Conservation (phyloP, 2,329 filamentous ascomycete species). For the Calonectria pseudoreteaudii region DNA sequence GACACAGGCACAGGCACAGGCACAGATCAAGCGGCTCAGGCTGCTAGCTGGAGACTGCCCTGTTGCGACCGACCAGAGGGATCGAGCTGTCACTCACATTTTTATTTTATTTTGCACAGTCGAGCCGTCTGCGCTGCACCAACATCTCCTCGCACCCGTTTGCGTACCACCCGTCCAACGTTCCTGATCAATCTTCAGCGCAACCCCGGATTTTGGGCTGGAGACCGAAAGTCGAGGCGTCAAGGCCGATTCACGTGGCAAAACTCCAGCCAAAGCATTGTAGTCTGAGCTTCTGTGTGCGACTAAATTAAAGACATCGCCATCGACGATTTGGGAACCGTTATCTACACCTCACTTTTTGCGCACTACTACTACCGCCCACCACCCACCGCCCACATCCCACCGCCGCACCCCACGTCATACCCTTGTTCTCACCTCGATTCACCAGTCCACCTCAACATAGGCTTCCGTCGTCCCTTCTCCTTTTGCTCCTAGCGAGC, state of each 20-base stretch:
- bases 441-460: background rate
- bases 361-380: slow-evolving; percentile 10
- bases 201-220: background rate
- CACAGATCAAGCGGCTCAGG: background rate
- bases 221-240: background rate
- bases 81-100: slow-evolving; percentile 30
- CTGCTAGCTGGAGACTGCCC: slow-evolving; percentile 6
- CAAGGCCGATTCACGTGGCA: slow-evolving; percentile 27
- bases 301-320: slow-evolving; percentile 2
- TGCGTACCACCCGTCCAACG: background rate
- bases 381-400: slow-evolving; percentile 13
- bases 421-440: slow-evolving; percentile 1
- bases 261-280: slow-evolving; percentile 9
- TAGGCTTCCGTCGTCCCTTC: background rate
- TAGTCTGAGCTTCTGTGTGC: background rate
- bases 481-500: background rate
- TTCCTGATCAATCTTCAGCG: background rate
- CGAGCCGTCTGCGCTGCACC: slow-evolving; percentile 32
- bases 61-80: slow-evolving; percentile 9
- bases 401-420: background rate
- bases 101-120: slow-evolving; percentile 24
- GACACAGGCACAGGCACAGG: background rate
- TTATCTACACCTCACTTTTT: slow-evolving; percentile 26
- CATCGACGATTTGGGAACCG: slow-evolving; percentile 3
- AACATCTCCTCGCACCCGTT: slow-evolving; percentile 10